Evolutionary conservation across 2,329 filamentous ascomycete species (phyloP).

Genomic region (Bisporella sp.): DNA sequence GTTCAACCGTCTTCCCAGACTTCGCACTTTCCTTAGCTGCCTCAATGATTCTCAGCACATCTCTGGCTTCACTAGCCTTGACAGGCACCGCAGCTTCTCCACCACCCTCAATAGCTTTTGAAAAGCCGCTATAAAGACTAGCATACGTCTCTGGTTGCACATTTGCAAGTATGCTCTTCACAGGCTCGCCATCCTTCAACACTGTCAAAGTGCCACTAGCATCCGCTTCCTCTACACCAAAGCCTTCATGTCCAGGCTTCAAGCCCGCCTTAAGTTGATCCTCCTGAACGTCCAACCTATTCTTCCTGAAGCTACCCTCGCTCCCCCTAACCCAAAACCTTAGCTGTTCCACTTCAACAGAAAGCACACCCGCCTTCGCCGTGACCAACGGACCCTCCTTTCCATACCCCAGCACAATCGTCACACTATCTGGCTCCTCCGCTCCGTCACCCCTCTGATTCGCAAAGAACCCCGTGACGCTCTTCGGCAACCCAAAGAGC

Average conservation of each 20-base stretch:
- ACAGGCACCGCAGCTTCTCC: constrained; percentile 47
- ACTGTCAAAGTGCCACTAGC: constrained; percentile 53
- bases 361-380: constrained; percentile 62
- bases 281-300: constrained; percentile 66
- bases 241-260: constrained; percentile 52
- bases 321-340: constrained; percentile 72
- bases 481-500: constrained; percentile 61
- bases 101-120: constrained; percentile 37
- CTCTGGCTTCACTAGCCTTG: constrained; percentile 42
- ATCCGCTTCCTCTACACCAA: constrained; percentile 55
- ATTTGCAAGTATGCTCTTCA: constrained; percentile 45
- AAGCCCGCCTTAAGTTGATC: constrained; percentile 61
- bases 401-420: constrained; percentile 60
- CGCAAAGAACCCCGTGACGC: constrained; percentile 61
- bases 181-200: constrained; percentile 42
- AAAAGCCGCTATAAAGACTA: constrained; percentile 55
- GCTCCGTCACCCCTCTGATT: constrained; percentile 50
- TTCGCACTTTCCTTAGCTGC: constrained; percentile 45
- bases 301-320: constrained; percentile 69
- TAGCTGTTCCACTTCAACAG: constrained; percentile 61
- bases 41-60: constrained; percentile 50
- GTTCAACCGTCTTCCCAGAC: constrained; percentile 32
- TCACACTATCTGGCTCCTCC: constrained; percentile 49
- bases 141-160: constrained; percentile 61
- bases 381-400: constrained; percentile 54